Conservation (phyloP, 371 early-diverging fungal species). For the Circinella umbellata region DNA sequence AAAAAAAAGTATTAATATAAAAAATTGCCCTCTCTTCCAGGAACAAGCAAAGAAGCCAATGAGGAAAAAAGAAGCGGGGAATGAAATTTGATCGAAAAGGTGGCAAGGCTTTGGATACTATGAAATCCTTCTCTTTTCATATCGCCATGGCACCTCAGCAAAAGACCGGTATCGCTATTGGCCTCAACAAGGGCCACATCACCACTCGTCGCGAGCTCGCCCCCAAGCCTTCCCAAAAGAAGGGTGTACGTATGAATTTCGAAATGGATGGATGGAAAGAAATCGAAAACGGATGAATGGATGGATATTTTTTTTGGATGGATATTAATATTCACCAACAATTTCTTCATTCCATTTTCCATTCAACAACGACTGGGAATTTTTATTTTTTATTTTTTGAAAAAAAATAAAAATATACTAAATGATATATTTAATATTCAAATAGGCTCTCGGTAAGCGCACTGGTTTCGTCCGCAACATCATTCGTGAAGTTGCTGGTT, state of each 20-base stretch:
- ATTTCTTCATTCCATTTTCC: background rate
- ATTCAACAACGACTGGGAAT: background rate
- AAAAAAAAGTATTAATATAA: too few species aligned
- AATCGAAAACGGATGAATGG: slow-evolving; percentile 20
- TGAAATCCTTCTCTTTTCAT: slow-evolving; percentile 10
- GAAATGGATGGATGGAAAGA: slow-evolving; percentile 33
- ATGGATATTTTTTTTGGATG: slow-evolving; percentile 2
- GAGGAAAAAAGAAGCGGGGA: background rate
- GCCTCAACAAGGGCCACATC: slow-evolving; percentile 88
- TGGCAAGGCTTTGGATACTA: background rate
- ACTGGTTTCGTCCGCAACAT: slow-evolving; percentile 91
- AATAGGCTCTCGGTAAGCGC: slow-evolving; percentile 80
- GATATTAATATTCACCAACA: background rate
- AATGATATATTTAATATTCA: background rate
- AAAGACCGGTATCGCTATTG: slow-evolving; percentile 80
- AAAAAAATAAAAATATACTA: too few species aligned
- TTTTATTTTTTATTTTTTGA: too few species aligned
- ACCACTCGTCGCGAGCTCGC: slow-evolving; percentile 81
- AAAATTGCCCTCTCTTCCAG: too few species aligned
- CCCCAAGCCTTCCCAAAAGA: slow-evolving; percentile 81
- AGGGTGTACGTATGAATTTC: slow-evolving; percentile 77
- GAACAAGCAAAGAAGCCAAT: too few species aligned
- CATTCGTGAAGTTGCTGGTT: slow-evolving; percentile 97
- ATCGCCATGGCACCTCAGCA: slow-evolving; percentile 31
- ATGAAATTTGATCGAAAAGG: background rate